Evolutionary conservation across 2,329 filamentous ascomycete genomes (phyloP).

Genomic region (Colletotrichum godetiae): DNA sequence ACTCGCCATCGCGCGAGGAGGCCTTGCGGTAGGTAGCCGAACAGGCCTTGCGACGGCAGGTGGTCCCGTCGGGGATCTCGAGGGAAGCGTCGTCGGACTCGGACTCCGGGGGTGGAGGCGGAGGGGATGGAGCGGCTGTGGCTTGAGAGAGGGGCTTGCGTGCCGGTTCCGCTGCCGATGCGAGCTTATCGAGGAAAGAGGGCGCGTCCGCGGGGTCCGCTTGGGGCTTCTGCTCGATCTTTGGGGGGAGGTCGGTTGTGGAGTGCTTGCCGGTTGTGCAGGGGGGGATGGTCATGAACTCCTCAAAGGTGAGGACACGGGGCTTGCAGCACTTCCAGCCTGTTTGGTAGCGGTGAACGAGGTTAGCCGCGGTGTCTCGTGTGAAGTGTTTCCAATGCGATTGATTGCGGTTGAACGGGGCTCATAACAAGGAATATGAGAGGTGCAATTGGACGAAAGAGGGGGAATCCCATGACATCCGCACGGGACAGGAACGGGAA

Average conservation of each 20-base stretch:
- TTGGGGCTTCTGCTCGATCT: slow-evolving; percentile 66
- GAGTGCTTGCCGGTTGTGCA: slow-evolving; percentile 95
- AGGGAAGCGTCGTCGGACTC: slow-evolving; percentile 87
- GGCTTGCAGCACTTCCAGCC: slow-evolving; percentile 99
- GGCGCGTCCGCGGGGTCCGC: slow-evolving; percentile 50
- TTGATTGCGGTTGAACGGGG: not conserved
- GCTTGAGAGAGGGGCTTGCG: slow-evolving; percentile 51
- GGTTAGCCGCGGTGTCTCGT: slow-evolving; percentile 34
- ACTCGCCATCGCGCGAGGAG: slow-evolving; percentile 73
- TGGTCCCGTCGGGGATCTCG: slow-evolving; percentile 77
- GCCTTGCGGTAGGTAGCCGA: slow-evolving; percentile 73
- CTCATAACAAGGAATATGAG: slow-evolving; percentile 8
- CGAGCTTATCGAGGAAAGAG: slow-evolving; percentile 54
- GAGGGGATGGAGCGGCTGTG: slow-evolving; percentile 57
- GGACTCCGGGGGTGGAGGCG: slow-evolving; percentile 77
- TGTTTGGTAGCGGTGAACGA: slow-evolving; percentile 48
- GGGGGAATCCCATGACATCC: not conserved
- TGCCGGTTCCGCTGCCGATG: slow-evolving; percentile 53
- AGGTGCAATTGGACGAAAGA: not conserved
- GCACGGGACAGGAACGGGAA: slow-evolving; percentile 23
- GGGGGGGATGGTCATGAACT: slow-evolving; percentile 92
- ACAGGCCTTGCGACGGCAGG: slow-evolving; percentile 84
- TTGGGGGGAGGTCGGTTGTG: slow-evolving; percentile 78
- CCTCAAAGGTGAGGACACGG: slow-evolving; percentile 95
- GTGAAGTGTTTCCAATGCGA: not conserved